Conservation (phyloP, 2,329 filamentous ascomycete genomes). For the Neophaeococcomyces aloes region DNA sequence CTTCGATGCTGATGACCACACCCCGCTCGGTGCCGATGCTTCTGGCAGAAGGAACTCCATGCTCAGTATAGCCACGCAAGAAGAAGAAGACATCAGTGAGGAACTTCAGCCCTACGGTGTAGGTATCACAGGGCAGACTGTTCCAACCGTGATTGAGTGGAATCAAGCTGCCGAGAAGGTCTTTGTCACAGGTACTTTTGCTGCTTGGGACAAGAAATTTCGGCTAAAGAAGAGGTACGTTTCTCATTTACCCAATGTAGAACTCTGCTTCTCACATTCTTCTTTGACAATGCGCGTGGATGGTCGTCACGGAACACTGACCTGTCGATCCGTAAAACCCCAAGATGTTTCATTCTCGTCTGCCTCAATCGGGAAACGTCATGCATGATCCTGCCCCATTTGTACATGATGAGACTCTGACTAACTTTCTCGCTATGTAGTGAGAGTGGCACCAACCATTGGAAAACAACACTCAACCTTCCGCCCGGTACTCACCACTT, state of each 20-base stretch:
- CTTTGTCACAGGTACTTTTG: constrained; percentile 89
- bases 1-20: constrained; percentile 39
- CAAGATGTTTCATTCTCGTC: neutral
- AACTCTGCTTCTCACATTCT: neutral
- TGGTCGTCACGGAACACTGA: neutral
- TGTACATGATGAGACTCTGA: constrained; percentile 1
- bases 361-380: neutral
- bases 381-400: neutral
- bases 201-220: constrained; percentile 94
- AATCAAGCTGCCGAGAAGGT: constrained; percentile 71
- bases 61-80: constrained; percentile 49
- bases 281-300: neutral
- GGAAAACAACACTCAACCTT: constrained; percentile 69
- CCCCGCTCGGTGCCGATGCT: constrained; percentile 36
- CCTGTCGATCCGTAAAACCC: neutral
- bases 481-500: constrained; percentile 92
- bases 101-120: constrained; percentile 56
- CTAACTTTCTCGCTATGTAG: constrained; percentile 18
- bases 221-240: constrained; percentile 75
- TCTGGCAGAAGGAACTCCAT: constrained; percentile 44
- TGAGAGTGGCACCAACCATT: constrained; percentile 43
- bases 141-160: constrained; percentile 83
- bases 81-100: constrained; percentile 66
- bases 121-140: constrained; percentile 54
- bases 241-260: neutral